Percentiles rank a stretch among this genome's conserved stretches.
Conservation (phyloP, 495 filamentous ascomycete species). For the Hypomontagnella submonticulosa region DNA sequence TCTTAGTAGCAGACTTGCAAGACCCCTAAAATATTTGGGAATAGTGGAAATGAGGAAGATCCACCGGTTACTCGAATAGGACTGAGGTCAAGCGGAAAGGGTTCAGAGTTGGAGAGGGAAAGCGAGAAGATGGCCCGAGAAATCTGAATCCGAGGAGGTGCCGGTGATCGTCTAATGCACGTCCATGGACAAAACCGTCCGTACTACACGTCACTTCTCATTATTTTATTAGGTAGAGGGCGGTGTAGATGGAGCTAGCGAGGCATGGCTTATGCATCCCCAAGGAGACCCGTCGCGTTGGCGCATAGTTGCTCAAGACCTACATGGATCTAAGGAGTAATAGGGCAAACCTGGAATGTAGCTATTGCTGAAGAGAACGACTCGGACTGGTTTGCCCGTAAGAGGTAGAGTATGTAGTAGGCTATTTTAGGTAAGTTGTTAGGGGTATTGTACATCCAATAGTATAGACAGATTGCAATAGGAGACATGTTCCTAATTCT, state of each 20-base stretch:
- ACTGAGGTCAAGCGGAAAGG: conserved; percentile 1
- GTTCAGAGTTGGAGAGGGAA: not conserved
- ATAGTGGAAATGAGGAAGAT: conserved; percentile 23
- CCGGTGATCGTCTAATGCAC: conserved; percentile 30
- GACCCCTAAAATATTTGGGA: conserved; percentile 27
- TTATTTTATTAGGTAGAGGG: conserved; percentile 21
- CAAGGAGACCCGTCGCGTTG: conserved; percentile 32
- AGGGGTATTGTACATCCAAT: too few relatives aligned
- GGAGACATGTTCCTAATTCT: too few relatives aligned
- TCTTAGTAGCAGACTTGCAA: conserved; percentile 1
- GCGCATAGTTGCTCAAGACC: too few relatives aligned
- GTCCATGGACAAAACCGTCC: not conserved
- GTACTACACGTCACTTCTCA: conserved; percentile 34
- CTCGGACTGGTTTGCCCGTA: too few relatives aligned
- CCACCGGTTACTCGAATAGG: not conserved
- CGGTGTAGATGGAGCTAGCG: conserved; percentile 31
- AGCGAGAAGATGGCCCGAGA: conserved; percentile 14
- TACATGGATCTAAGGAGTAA: too few relatives aligned
- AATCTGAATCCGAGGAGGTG: conserved; percentile 29
- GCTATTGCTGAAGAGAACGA: too few relatives aligned
- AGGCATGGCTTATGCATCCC: conserved; percentile 27
- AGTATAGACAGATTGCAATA: too few relatives aligned
- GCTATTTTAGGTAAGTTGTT: too few relatives aligned
- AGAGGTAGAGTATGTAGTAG: too few relatives aligned
- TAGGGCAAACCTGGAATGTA: too few relatives aligned